A percentile compares a stretch with the other conserved stretches of the same genome.
Evolutionary conservation across 2,329 filamentous ascomycete genomes (phyloP).

Genomic region (Neoarthrinium moseri): DNA sequence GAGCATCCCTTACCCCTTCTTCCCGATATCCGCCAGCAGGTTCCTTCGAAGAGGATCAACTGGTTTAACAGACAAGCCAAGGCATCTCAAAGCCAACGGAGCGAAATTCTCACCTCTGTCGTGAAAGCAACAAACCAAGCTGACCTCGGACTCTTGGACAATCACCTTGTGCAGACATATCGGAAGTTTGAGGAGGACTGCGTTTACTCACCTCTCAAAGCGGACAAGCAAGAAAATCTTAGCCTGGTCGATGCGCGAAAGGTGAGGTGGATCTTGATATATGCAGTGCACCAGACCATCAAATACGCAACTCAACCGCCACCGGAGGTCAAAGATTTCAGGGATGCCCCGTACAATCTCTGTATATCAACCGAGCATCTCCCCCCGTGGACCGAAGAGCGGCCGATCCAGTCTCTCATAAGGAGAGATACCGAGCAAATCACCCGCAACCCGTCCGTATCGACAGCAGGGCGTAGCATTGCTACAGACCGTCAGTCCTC

Average conservation of each 20-base stretch:
- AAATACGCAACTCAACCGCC: slow-evolving; percentile 62
- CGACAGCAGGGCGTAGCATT: slow-evolving; percentile 9
- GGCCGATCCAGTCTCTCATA: slow-evolving; percentile 23
- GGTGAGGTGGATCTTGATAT: slow-evolving; percentile 76
- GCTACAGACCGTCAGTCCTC: slow-evolving; percentile 4
- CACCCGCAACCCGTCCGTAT: slow-evolving; percentile 15
- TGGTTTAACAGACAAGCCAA: slow-evolving; percentile 42
- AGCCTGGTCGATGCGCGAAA: slow-evolving; percentile 69
- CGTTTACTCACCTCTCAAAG: slow-evolving; percentile 46
- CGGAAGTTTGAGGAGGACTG: slow-evolving; percentile 66
- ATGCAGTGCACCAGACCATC: slow-evolving; percentile 71
- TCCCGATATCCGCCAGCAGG: slow-evolving; percentile 41
- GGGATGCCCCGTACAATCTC: slow-evolving; percentile 56
- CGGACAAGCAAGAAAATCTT: slow-evolving; percentile 56
- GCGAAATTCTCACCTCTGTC: slow-evolving; percentile 52
- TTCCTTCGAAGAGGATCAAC: slow-evolving; percentile 29
- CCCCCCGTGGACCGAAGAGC: slow-evolving; percentile 44
- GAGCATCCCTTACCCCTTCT: slow-evolving; percentile 66
- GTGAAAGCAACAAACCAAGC: slow-evolving; percentile 48
- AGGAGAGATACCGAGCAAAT: slow-evolving; percentile 27
- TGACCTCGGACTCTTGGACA: slow-evolving; percentile 36
- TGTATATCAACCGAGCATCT: slow-evolving; percentile 40
- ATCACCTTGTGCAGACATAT: slow-evolving; percentile 66
- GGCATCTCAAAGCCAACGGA: slow-evolving; percentile 44
- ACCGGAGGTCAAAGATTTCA: slow-evolving; percentile 56